Evolutionary conservation across 169 alveolate species (phyloP).

Genomic region (Plasmodium fragile): DNA sequence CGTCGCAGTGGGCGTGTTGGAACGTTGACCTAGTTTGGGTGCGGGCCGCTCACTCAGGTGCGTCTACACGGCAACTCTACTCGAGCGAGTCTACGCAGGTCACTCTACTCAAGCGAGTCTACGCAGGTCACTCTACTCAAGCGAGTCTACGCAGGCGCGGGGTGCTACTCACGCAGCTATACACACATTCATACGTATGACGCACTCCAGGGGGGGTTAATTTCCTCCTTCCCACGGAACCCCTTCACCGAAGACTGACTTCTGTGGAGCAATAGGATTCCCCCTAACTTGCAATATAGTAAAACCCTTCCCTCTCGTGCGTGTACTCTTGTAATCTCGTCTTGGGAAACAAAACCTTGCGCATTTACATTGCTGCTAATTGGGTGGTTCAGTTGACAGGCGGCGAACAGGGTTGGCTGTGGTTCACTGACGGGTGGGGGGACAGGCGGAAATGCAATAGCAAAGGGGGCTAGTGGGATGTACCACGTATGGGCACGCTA

Average conservation of each 20-base stretch:
- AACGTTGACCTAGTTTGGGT: too few species aligned
- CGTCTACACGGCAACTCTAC: background rate
- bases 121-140: too few species aligned
- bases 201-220: background rate
- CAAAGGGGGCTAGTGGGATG: background rate
- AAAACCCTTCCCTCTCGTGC: background rate
- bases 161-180: background rate
- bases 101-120: too few species aligned
- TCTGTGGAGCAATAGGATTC: background rate
- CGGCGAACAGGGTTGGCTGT: background rate
- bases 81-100: background rate
- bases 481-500: background rate
- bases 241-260: background rate
- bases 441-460: background rate
- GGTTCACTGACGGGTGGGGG: background rate
- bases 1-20: too few species aligned
- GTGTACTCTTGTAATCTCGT: background rate
- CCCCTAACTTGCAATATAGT: background rate
- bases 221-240: background rate
- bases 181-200: background rate
- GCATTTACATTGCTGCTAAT: background rate
- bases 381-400: background rate
- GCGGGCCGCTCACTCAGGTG: too few species aligned
- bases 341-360: background rate
- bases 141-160: background rate